A percentile compares a stretch with the other conserved stretches of the same genome.
Evolutionary conservation across 208 protist genomes (phyloP).

Genomic region (Acanthamoeba quina): DNA sequence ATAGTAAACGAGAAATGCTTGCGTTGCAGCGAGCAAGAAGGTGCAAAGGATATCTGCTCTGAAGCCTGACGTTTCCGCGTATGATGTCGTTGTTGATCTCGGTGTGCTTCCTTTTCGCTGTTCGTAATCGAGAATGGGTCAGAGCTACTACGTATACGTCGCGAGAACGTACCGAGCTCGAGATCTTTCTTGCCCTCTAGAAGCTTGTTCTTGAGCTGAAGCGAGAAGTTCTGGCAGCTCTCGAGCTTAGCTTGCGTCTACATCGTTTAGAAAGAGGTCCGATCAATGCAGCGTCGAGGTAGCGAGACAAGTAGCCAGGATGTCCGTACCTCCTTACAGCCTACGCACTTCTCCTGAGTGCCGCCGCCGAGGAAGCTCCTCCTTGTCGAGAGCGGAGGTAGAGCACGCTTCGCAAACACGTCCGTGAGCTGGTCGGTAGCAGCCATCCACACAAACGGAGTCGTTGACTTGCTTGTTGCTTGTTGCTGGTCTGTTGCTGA

Average conservation of each 20-base stretch:
- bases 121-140: not conserved
- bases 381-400: not conserved
- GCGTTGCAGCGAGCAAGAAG: not conserved
- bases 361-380: not conserved
- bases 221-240: not conserved
- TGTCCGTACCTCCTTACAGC: not conserved
- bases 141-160: not conserved
- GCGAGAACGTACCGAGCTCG: not conserved
- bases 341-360: not conserved
- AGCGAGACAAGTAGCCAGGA: not conserved
- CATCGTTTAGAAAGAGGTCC: not conserved
- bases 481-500: no score
- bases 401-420: not conserved
- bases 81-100: constrained; percentile 65
- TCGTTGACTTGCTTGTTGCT: no score
- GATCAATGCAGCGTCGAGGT: not conserved
- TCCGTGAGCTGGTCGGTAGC: not conserved
- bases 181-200: not conserved
- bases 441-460: not conserved
- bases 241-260: not conserved
- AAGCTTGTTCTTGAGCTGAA: constrained; percentile 1
- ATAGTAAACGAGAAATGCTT: not conserved
- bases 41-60: constrained; percentile 47
- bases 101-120: constrained; percentile 23
- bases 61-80: constrained; percentile 30